phyloP scores from a whole-genome alignment of 73 alveolate species.

The Stentor roeselii region DNA sequence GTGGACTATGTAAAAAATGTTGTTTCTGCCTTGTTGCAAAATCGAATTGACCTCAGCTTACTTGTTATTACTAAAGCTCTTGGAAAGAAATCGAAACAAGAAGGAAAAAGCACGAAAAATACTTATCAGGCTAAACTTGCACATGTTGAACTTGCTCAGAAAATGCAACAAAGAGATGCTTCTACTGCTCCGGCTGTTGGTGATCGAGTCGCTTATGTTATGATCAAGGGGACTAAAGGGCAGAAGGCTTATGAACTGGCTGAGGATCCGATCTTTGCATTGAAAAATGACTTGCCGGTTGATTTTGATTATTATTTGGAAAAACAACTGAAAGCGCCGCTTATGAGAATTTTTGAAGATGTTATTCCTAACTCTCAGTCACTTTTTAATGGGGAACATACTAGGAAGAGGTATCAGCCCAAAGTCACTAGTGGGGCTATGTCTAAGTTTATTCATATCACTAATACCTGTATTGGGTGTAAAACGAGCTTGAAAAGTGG shows the following conservation, averaged over 20 bases:
- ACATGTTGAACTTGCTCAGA: conserved; percentile 99
- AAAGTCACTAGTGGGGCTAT: conserved; percentile 65
- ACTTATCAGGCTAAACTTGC: conserved; percentile 91
- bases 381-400: conserved; percentile 90
- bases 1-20: conserved; percentile 80
- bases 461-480: conserved; percentile 86
- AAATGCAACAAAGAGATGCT: conserved; percentile 91
- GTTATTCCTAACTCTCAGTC: conserved; percentile 80
- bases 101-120: conserved; percentile 43
- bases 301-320: conserved; percentile 97
- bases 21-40: conserved; percentile 94
- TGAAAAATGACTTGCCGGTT: conserved; percentile 95
- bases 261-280: conserved; percentile 99
- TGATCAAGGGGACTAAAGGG: conserved; percentile 92
- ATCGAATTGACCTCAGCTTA: conserved; percentile 94
- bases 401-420: conserved; percentile 88
- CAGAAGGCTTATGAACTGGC: conserved; percentile 91
- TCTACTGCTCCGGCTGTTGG: conserved; percentile 97
- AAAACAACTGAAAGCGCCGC: conserved; percentile 96
- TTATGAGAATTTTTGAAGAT: conserved; percentile 90
- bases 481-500: conserved; percentile 66
- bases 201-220: conserved; percentile 97
- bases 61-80: conserved; percentile 97
- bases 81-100: conserved; percentile 55
- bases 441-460: conserved; percentile 77